phyloP scores from a whole-genome alignment of 768 basidiomycete species.

The Polyporus arcularius region DNA sequence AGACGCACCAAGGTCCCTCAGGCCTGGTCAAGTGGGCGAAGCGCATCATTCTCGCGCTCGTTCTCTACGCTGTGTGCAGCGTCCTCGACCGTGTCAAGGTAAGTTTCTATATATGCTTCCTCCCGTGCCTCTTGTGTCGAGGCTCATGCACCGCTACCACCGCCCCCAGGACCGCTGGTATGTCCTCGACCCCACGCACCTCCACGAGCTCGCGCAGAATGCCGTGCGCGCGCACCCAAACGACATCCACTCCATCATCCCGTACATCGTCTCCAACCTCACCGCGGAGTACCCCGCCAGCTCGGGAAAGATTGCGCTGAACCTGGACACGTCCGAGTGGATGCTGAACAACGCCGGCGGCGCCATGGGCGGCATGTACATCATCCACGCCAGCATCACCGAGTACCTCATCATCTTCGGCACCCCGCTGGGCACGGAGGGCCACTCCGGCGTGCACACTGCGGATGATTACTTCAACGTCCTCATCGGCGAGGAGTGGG shows the following conservation, averaged over 20 bases:
- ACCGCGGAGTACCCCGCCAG: constrained; percentile 63
- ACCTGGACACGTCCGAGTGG: constrained; percentile 73
- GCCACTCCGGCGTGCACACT: constrained; percentile 90
- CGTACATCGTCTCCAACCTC: constrained; percentile 81
- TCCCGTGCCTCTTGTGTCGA: too few relatives aligned
- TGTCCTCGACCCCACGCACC: constrained; percentile 69
- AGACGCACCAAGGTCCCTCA: too few relatives aligned
- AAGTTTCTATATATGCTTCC: constrained; percentile 10
- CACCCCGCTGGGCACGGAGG: constrained; percentile 95
- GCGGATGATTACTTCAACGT: constrained; percentile 99
- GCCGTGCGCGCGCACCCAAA: constrained; percentile 69
- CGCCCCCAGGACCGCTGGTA: constrained; percentile 76
- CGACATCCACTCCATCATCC: constrained; percentile 73
- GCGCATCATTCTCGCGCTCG: constrained; percentile 28
- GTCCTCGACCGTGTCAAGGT: constrained; percentile 71
- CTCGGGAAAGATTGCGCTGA: constrained; percentile 12
- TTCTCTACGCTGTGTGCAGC: constrained; percentile 39
- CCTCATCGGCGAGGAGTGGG: constrained; percentile 92
- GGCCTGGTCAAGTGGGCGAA: constrained; percentile 14
- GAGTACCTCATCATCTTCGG: constrained; percentile 98
- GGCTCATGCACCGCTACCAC: not conserved
- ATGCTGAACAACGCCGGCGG: constrained; percentile 97
- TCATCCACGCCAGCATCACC: constrained; percentile 95
- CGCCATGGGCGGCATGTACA: constrained; percentile 97
- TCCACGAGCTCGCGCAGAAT: constrained; percentile 73